Base-by-base conservation (phyloP, 805 yeast species). In the Kluyveromyces aestuarii region DNA sequence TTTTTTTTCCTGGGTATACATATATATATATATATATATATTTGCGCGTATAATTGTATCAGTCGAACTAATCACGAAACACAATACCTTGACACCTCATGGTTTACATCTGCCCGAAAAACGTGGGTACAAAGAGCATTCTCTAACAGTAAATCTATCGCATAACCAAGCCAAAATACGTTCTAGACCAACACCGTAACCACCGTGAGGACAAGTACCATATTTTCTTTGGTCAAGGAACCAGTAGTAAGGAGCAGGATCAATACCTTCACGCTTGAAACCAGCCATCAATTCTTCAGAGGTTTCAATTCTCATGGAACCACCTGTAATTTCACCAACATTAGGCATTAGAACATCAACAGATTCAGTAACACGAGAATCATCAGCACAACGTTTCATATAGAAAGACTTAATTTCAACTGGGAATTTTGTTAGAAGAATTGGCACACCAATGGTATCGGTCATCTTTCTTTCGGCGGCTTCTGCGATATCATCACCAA, bases 401-500 rank as follows among this genome's bases (percentile, higher is more conserved):
- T 93, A 93, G 79, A 93, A 93, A 6, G 98, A 88, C 72, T 93
- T 93, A 75, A 93, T 87, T 69, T 84, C 96, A 46, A 88, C 87
- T 47, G 99, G 99, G 91, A 93, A 93, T 62, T 90, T 79, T 49
- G 81, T 91, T 68, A 93, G 81, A 58, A 93, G 76, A 59, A 93
- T 90, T 55, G 99, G 99, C 55, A 78, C 85, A 64, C 90, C 90
- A 68, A 93, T 84, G 51, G 86, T 79, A 68, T 93, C 99, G 35
- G 96, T 88, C 99, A 93, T 93, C 71, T 84, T 87, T 69, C 99
- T 86, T 78, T 93, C 99, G 51, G 97, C 99, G 49, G 99, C 99
- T 74, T 93, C 99, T 52, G 98, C 97, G 55, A 93, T 93, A 69
- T 93, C 99, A 66, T 93, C 99, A 69, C 99, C 99, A 59, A 93